A percentile compares a stretch with the other conserved stretches of the same genome.
Conservation (phyloP, 169 alveolate species). For the Babesia ovata region DNA sequence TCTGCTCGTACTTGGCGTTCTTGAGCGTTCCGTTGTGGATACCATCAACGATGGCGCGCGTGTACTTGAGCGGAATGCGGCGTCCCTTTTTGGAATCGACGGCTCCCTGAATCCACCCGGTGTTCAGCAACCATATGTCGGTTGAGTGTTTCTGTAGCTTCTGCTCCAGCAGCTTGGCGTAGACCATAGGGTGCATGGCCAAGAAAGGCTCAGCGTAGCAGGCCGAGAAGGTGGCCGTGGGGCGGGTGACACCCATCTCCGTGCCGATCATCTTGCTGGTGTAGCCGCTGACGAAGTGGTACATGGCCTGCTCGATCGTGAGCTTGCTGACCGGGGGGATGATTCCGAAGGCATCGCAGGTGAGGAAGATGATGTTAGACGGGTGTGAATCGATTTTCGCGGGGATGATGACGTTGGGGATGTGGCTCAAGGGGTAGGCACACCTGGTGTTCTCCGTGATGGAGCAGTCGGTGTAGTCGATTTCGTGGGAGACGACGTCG, state of each 20-base stretch:
- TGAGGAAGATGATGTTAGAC: constrained; percentile 90
- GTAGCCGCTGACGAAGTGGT: constrained; percentile 95
- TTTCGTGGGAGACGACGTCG: constrained; percentile 84
- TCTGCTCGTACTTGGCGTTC: constrained; percentile 63
- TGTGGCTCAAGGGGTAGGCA: constrained; percentile 91
- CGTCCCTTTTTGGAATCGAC: constrained; percentile 86
- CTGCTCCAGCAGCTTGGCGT: constrained; percentile 84
- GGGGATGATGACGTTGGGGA: constrained; percentile 92
- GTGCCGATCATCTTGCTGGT: constrained; percentile 95
- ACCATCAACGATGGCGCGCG: constrained; percentile 90
- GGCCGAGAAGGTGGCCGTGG: constrained; percentile 94
- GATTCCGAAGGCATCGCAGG: constrained; percentile 96
- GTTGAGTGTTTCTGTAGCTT: constrained; percentile 23
- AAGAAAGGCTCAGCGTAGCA: constrained; percentile 96
- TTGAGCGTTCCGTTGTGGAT: constrained; percentile 83
- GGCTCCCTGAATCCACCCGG: constrained; percentile 95
- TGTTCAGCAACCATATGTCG: constrained; percentile 90
- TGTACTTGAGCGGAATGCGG: constrained; percentile 86
- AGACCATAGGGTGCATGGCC: constrained; percentile 92
- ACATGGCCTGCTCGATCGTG: constrained; percentile 88
- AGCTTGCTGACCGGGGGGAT: constrained; percentile 92
- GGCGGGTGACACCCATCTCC: constrained; percentile 90
- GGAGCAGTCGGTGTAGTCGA: constrained; percentile 87
- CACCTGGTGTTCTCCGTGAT: constrained; percentile 93
- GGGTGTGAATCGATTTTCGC: constrained; percentile 93